Evolutionary conservation across 805 yeast species (phyloP).

Genomic region (Starmerella apicola): DNA sequence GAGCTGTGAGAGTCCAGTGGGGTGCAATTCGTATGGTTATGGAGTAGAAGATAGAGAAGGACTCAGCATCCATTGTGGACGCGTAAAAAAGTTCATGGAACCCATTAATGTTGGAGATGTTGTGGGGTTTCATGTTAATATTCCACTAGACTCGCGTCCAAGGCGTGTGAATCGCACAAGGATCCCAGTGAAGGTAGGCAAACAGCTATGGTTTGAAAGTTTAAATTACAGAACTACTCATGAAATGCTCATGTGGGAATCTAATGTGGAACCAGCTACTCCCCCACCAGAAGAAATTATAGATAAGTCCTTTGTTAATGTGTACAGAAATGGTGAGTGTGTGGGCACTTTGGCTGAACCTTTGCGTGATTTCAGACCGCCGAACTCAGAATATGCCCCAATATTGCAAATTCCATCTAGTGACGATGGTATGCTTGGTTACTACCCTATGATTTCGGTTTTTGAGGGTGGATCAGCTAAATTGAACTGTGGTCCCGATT

Average conservation of each 20-base stretch:
- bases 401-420: conserved; percentile 18
- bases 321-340: conserved; percentile 63
- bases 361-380: conserved; percentile 67
- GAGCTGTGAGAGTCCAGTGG: conserved; percentile 86
- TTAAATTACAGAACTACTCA: conserved; percentile 56
- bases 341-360: conserved; percentile 56
- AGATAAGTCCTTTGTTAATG: conserved; percentile 44
- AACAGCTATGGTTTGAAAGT: conserved; percentile 68
- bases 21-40: conserved; percentile 88
- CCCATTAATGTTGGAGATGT: conserved; percentile 67
- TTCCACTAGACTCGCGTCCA: conserved; percentile 38
- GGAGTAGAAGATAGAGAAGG: conserved; percentile 71
- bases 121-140: conserved; percentile 59
- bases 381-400: conserved; percentile 40
- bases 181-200: conserved; percentile 73
- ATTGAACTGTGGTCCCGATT: conserved; percentile 55
- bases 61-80: conserved; percentile 60
- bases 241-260: conserved; percentile 32
- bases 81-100: conserved; percentile 47
- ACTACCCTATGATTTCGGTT: conserved; percentile 80
- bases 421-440: conserved; percentile 81
- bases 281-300: conserved; percentile 19
- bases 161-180: conserved; percentile 46
- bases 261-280: conserved; percentile 23
- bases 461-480: conserved; percentile 67